Conservation (phyloP, 192 early-diverging fungal genomes). For the Dissophora globulifera region DNA sequence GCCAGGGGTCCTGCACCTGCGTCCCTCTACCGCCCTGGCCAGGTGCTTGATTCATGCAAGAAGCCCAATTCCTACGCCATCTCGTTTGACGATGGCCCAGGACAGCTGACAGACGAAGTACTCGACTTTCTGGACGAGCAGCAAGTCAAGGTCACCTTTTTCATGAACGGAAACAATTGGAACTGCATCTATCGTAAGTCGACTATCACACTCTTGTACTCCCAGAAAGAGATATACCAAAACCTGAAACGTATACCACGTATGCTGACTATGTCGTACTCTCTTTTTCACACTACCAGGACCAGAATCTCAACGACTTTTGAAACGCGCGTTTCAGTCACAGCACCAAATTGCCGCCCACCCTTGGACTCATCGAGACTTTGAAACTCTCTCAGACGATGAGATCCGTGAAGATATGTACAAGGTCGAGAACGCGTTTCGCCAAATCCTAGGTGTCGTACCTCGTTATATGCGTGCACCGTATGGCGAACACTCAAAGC, state of each 20-base stretch:
- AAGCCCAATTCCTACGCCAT: constrained; percentile 52
- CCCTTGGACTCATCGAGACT: constrained; percentile 64
- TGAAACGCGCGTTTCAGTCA: constrained; percentile 33
- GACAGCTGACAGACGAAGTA: constrained; percentile 58
- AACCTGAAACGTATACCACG: not conserved
- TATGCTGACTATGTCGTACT: too few species aligned
- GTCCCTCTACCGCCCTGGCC: constrained; percentile 13
- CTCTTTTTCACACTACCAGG: too few species aligned
- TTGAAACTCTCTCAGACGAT: constrained; percentile 52
- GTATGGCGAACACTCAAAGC: constrained; percentile 44
- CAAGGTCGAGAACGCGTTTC: constrained; percentile 61
- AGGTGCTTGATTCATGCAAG: constrained; percentile 26
- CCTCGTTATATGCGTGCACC: constrained; percentile 72
- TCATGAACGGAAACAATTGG: constrained; percentile 66
- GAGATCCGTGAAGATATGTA: constrained; percentile 61
- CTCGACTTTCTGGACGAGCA: constrained; percentile 62
- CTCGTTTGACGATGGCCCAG: constrained; percentile 78
- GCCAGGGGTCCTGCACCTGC: constrained; percentile 22
- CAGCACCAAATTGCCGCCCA: constrained; percentile 74
- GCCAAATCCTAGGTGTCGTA: constrained; percentile 60
- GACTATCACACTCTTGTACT: constrained; percentile 34
- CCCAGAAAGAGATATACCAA: too few species aligned
- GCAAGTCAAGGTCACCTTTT: constrained; percentile 75
- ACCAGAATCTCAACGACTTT: constrained; percentile 27
- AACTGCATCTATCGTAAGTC: constrained; percentile 56